phyloP scores from a whole-genome alignment of 2,329 filamentous ascomycete species.

The Diaporthe citri region DNA sequence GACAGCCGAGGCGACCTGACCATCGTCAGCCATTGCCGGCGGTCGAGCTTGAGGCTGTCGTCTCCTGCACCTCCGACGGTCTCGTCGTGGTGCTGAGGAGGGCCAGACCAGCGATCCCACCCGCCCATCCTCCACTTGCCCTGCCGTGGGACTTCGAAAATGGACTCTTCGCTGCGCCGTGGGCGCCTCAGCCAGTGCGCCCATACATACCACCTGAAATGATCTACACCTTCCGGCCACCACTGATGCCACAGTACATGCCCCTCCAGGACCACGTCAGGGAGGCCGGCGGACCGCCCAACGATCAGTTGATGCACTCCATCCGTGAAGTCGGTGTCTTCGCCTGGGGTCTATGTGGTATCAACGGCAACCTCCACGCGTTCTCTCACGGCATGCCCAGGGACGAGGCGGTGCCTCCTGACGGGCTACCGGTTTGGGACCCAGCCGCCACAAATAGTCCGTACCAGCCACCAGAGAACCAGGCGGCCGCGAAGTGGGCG shows the following conservation, averaged over 20 bases:
- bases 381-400: slow-evolving; percentile 72
- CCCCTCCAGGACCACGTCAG: slow-evolving; percentile 58
- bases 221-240: slow-evolving; percentile 59
- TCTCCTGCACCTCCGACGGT: slow-evolving; percentile 91
- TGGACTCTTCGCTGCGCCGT: slow-evolving; percentile 84
- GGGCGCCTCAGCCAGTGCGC: slow-evolving; percentile 76
- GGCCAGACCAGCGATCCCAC: slow-evolving; percentile 78
- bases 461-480: slow-evolving; percentile 54
- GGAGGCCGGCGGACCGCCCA: slow-evolving; percentile 64
- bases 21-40: slow-evolving; percentile 53
- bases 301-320: slow-evolving; percentile 78
- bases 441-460: slow-evolving; percentile 51
- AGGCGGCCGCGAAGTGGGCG: slow-evolving; percentile 48
- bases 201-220: slow-evolving; percentile 58
- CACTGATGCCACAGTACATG: slow-evolving; percentile 59
- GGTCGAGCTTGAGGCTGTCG: slow-evolving; percentile 87
- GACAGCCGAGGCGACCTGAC: slow-evolving; percentile 26
- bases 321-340: slow-evolving; percentile 91
- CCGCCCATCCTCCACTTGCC: slow-evolving; percentile 62
- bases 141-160: slow-evolving; percentile 62
- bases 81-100: slow-evolving; percentile 84
- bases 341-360: slow-evolving; percentile 84
- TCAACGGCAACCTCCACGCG: slow-evolving; percentile 79
- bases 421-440: slow-evolving; percentile 73
- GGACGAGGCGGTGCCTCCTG: slow-evolving; percentile 73